A percentile compares a stretch with the other conserved stretches of the same genome.
Conservation (phyloP, 495 filamentous ascomycete species). For the Cairneyella variabilis region DNA sequence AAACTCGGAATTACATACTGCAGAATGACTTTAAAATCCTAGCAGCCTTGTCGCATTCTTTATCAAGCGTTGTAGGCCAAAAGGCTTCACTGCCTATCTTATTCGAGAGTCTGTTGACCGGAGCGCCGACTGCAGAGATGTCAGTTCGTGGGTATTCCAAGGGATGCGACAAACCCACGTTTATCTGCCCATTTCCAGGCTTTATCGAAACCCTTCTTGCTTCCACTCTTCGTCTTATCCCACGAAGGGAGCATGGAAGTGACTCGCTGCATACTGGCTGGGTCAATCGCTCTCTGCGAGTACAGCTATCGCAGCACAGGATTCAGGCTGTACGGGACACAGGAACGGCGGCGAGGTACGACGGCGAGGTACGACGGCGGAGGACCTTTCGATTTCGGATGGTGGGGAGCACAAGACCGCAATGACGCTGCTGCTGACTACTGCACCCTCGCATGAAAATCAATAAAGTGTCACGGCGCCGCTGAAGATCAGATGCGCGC, state of each 20-base stretch:
- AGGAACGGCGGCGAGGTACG: too few species aligned
- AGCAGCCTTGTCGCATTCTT: slow-evolving; percentile 79
- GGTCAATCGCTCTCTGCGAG: slow-evolving; percentile 5
- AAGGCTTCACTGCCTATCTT: slow-evolving; percentile 73
- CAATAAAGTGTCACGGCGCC: too few species aligned
- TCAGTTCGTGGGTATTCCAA: slow-evolving; percentile 4
- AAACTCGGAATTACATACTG: slow-evolving; percentile 37
- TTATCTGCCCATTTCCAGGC: slow-evolving; percentile 42
- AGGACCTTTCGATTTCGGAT: too few species aligned
- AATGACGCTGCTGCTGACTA: too few species aligned
- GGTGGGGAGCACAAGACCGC: too few species aligned
- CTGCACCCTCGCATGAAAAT: too few species aligned
- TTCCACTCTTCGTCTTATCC: slow-evolving; percentile 36
- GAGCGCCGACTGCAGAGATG: slow-evolving; percentile 43
- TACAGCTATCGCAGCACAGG: neutral
- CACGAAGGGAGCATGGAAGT: slow-evolving; percentile 24
- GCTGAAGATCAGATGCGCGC: too few species aligned
- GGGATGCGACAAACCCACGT: slow-evolving; percentile 10
- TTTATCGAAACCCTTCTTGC: slow-evolving; percentile 46
- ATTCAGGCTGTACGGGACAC: slow-evolving; percentile 11
- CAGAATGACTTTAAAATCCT: slow-evolving; percentile 77
- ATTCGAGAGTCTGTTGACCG: slow-evolving; percentile 73
- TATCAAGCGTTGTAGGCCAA: slow-evolving; percentile 76
- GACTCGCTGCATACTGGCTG: slow-evolving; percentile 23
- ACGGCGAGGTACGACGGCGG: too few species aligned